Evolutionary conservation across 257 asterid species (phyloP).

Genomic region (Nicotiana sylvestris): DNA sequence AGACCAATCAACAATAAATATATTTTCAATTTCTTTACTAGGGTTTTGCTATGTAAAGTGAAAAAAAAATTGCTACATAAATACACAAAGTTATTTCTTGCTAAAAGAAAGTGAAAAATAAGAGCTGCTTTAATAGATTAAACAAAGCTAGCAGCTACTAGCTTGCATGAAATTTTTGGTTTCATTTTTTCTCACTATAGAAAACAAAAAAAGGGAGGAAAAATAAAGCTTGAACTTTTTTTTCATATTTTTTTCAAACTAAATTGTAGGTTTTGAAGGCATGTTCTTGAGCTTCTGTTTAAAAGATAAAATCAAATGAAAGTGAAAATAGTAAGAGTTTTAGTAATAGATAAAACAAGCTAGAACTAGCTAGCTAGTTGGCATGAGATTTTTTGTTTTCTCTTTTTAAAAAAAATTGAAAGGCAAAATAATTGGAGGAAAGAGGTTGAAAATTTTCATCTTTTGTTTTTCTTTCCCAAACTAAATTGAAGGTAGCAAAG

Average conservation of each 20-base stretch:
- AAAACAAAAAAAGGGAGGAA: not conserved
- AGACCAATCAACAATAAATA: conserved; percentile 28
- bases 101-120: not conserved
- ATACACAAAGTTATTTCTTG: not conserved
- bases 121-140: not conserved
- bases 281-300: too few species aligned
- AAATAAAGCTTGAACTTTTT: not conserved
- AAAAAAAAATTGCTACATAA: too few species aligned
- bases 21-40: not conserved
- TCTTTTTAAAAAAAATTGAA: too few species aligned
- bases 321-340: too few species aligned
- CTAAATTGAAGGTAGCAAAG: too few species aligned
- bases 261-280: not conserved
- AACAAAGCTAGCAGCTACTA: not conserved
- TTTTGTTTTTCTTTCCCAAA: too few species aligned
- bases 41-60: not conserved
- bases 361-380: too few species aligned
- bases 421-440: too few species aligned
- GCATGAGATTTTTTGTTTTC: too few species aligned
- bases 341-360: too few species aligned
- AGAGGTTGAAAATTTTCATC: too few species aligned
- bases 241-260: not conserved
- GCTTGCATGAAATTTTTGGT: not conserved
- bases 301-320: too few species aligned
- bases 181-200: not conserved